A percentile compares a stretch with the other conserved stretches of the same genome.
Conservation (phyloP, 768 basidiomycete species). For the Rhodotorula toruloides region DNA sequence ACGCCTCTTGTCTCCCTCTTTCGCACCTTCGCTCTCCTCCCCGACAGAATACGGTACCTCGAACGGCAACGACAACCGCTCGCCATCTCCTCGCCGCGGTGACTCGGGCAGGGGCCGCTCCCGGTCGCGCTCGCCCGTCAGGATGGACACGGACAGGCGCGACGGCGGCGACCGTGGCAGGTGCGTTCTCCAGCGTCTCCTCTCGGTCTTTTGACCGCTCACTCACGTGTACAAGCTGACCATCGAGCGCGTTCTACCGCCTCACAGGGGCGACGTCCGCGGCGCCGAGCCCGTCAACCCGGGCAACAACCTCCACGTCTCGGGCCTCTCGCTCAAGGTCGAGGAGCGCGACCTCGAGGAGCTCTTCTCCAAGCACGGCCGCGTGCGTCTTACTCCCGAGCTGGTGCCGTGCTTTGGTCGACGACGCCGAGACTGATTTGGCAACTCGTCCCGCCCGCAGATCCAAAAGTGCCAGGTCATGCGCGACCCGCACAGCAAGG, state of each 20-base stretch:
- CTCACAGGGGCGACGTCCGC: slow-evolving; percentile 2
- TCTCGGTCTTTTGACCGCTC: neutral
- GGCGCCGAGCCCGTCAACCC: slow-evolving; percentile 50
- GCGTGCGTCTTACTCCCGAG: slow-evolving; percentile 54
- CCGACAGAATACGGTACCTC: slow-evolving; percentile 26
- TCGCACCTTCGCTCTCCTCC: neutral
- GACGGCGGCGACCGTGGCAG: slow-evolving; percentile 29
- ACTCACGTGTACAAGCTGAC: neutral
- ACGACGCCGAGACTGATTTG: no score
- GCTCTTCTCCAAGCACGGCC: slow-evolving; percentile 79
- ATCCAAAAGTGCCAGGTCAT: slow-evolving; percentile 61
- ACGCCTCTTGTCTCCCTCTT: slow-evolving; percentile 3
- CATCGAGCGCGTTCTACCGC: neutral
- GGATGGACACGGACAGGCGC: slow-evolving; percentile 18
- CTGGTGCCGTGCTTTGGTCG: no score
- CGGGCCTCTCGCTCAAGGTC: slow-evolving; percentile 57
- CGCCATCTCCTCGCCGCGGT: slow-evolving; percentile 26
- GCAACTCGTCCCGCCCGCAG: slow-evolving; percentile 52
- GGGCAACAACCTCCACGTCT: slow-evolving; percentile 65
- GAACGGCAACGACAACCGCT: slow-evolving; percentile 12
- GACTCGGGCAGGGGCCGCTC: slow-evolving; percentile 14
- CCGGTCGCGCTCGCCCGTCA: slow-evolving; percentile 35
- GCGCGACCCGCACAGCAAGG: slow-evolving; percentile 62
- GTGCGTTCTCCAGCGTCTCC: neutral
- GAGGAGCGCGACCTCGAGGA: slow-evolving; percentile 84